Base-by-base conservation (phyloP, 768 basidiomycete species). In the Tephrocybe rancida region DNA sequence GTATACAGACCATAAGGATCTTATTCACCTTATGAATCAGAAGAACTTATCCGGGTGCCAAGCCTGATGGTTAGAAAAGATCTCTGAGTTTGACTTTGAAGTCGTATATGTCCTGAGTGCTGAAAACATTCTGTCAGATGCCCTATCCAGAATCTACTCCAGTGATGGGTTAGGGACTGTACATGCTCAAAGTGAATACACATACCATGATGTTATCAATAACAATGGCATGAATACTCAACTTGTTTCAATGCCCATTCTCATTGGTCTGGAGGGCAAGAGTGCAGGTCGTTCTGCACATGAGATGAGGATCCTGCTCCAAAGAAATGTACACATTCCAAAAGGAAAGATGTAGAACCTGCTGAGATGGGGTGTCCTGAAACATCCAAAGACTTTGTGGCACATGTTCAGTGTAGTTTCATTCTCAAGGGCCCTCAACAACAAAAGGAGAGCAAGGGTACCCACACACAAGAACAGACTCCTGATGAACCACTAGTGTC, bases 381-480 rank as follows among this genome's bases (percentile, higher is more conserved):
- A 27, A 54, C 57, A 8, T 18, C 37, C 22, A n/a, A 21, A 10
- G 43, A 60, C 14, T 54, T 57, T 46, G 50, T 42, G 5, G 35
- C 27, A 21, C 5, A 48, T 9, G 42, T 53, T 29, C 10, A 27
- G 19, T 24, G 16, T 18, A 50, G 39, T 52, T 59, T 61, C 54
- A 43, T 41, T 52, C 51, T 61, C 18, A 21, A 21, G 8, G 46
- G 44, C n/a, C 29, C 42, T 10, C 21, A 27, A 30, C 39, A 53
- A 48, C 37, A 42, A 53, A 52, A 54, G 52, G 50, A 62, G 47
- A 48, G 48, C 43, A 30, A 24, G 44, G 41, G n/a, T 35, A 34
- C n/a, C 35, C 14, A 18, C 1, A 22, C 2, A 21, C 13, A 13
- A 6, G 5, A 11, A 11, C 37, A 38, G 13, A 13, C 30, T 32